Percentiles rank a stretch among this genome's conserved stretches.
These are phyloP conservation scores for Tagetes patula DNA, from an alignment of 129 eudicot genomes.

Conservation along the genomic window DNA sequence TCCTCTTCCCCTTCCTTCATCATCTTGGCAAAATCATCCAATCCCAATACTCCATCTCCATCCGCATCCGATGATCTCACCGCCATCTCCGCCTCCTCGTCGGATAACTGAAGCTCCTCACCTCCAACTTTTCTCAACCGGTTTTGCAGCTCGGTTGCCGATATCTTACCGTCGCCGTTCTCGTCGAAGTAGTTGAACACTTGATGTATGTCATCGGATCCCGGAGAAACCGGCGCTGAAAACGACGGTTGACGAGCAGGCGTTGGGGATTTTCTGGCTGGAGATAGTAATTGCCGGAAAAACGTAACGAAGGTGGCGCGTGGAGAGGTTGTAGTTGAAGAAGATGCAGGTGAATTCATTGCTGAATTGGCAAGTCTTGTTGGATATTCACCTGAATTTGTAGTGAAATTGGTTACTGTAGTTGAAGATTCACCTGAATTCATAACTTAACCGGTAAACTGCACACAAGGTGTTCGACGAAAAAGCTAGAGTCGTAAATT, in stretches of 20 bases:
- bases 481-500: too few relatives aligned
- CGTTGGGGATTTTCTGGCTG: slow-evolving; percentile 13
- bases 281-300: slow-evolving; percentile 21
- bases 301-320: neutral
- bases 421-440: neutral
- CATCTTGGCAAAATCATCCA: slow-evolving; percentile 46
- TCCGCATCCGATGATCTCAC: slow-evolving; percentile 39
- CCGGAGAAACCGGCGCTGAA: slow-evolving; percentile 10
- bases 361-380: neutral
- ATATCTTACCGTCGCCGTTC: slow-evolving; percentile 50
- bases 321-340: neutral
- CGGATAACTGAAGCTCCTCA: slow-evolving; percentile 27
- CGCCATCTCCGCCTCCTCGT: slow-evolving; percentile 46
- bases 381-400: neutral
- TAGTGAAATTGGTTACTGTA: too few relatives aligned
- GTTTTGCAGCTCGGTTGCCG: slow-evolving; percentile 36
- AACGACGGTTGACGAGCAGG: neutral
- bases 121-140: slow-evolving; percentile 30
- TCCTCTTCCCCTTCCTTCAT: slow-evolving; percentile 41
- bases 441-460: neutral
- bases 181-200: slow-evolving; percentile 54
- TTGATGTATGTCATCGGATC: slow-evolving; percentile 25
- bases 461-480: slow-evolving; percentile 2
- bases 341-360: neutral
- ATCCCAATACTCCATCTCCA: slow-evolving; percentile 45